phyloP scores from a whole-genome alignment of 1,139 yeast genomes.

The Taphrina populina region DNA sequence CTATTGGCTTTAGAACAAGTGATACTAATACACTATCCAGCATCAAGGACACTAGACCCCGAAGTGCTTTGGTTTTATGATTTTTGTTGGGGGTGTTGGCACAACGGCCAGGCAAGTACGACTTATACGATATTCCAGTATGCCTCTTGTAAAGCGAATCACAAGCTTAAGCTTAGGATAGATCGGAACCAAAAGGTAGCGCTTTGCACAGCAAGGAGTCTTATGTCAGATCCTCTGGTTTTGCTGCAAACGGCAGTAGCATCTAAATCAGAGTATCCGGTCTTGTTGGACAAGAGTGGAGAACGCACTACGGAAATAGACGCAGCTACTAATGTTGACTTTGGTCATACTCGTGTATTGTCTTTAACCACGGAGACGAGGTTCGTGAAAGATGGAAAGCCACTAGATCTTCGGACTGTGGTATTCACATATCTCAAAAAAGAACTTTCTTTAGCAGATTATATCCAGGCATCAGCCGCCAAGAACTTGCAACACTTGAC shows the following conservation, averaged over 20 bases:
- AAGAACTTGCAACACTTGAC: conserved; percentile 68
- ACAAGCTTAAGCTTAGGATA: too few relatives aligned
- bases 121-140: too few relatives aligned
- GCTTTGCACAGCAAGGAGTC: too few relatives aligned
- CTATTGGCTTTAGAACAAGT: too few relatives aligned
- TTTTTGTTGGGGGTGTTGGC: too few relatives aligned
- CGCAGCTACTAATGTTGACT: neutral
- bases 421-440: conserved; percentile 78
- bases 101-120: too few relatives aligned
- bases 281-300: neutral
- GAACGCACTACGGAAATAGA: neutral
- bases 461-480: conserved; percentile 69
- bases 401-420: conserved; percentile 60
- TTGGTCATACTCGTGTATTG: neutral
- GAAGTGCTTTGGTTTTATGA: too few relatives aligned
- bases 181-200: too few relatives aligned
- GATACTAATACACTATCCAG: too few relatives aligned
- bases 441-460: conserved; percentile 77
- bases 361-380: conserved; percentile 8
- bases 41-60: too few relatives aligned
- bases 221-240: conserved; percentile 7
- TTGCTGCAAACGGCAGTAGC: neutral
- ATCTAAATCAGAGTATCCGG: neutral
- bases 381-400: conserved; percentile 32
- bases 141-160: too few relatives aligned